Evolutionary conservation across 108 stramenopile species (phyloP), one percentile per base, ranked within the genome.

Genomic region (Discostella pseudostelligera): DNA sequence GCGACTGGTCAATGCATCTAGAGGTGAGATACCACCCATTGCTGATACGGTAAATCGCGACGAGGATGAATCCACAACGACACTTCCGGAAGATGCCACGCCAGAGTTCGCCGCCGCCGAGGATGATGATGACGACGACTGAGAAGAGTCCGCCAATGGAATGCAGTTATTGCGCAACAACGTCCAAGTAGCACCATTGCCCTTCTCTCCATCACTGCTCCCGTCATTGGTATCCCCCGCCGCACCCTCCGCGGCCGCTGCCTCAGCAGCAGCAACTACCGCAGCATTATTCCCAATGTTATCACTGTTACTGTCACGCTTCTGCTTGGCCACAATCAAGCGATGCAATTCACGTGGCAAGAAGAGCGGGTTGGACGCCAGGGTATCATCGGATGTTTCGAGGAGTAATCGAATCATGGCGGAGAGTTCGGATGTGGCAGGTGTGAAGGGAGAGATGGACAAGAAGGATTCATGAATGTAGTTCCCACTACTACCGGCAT

Each of bases 331-430:
- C 1, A 42, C 67, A 63, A 79, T 62, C 61, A 74, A 42, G 12
- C 68, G 72, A 35, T 79, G 55, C 54, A 79, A 20, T 57, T 74
- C 73, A 35, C 67, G 37, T 14, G 72, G 61, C 26, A 74, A 40
- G n/a, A 79, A 36, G 17, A 79, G 37, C n/a, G 78, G 78, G 40
- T 28, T 22, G 4, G 43, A 25, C 10, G 67, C 72, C 16, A 79
- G 49, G 56, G 69, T 57, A 44, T 79, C 72, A 49, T 74, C 69
- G 36, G 72, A 49, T 36, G 78, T 79, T 58, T 79, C 78, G 37
- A 79, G 46, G 11, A 79, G 21, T 0, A 74, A 13, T 1, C 68
- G 67, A 44, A 79, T 79, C 67, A 79, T 70, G 39, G 73, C 44
- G 3, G 59, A 62, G 0, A 74, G 60, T 46, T 62, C 72, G 29